Base-by-base conservation (phyloP, 2,329 filamentous ascomycete species). In the Rhynchosporium graminicola region DNA sequence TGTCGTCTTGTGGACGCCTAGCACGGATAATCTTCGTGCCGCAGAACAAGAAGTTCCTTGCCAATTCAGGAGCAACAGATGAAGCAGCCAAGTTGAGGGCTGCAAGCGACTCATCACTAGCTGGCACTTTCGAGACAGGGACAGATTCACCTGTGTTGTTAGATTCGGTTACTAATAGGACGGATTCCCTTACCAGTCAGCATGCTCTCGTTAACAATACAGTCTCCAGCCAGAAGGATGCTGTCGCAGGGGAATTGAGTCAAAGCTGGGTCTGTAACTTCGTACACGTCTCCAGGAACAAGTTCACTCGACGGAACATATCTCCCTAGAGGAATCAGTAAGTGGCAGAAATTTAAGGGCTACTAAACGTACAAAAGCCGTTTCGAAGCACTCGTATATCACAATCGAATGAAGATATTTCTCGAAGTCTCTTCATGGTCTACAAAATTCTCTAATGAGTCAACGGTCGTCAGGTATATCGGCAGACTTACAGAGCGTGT, bases 191-290 rank as follows among this genome's bases (percentile, higher is more conserved):
- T 73, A 82, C 80, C 86, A 45, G 95, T 99, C 42, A 99, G 84
- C 95, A 99, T 99, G 77, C 95, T 98, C 77, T 99, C 95, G 72
- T 99, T 99, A 68, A 99, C 93, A 66, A 99, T 98, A 72, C 93
- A 97, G 76, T 99, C 96, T 46, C 95, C 96, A 58, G 91, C 91
- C 0, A 99, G 82, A 5, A 99, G 79, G 40, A 99, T 79, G 75
- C 94, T 96, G 75, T 99, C 95, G 71, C 91, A 95, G 0, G 95
- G 95, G 65, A 98, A 90, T 70, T 96, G 91, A 3, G 85, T 85
- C 31, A 99, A 80, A 15, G 88, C 92, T 1, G 95, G 95, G 75
- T 99, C 96, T 62, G 94, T 97, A 56, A 99, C 85, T 79, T 99
- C 95, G 76, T 97, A 99, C 6, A 99, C 88, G 74, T 99, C 95